These are phyloP conservation scores for Graphilbum sp. DNA, from an alignment of 2,329 filamentous ascomycete genomes.

Conservation along the genomic window DNA sequence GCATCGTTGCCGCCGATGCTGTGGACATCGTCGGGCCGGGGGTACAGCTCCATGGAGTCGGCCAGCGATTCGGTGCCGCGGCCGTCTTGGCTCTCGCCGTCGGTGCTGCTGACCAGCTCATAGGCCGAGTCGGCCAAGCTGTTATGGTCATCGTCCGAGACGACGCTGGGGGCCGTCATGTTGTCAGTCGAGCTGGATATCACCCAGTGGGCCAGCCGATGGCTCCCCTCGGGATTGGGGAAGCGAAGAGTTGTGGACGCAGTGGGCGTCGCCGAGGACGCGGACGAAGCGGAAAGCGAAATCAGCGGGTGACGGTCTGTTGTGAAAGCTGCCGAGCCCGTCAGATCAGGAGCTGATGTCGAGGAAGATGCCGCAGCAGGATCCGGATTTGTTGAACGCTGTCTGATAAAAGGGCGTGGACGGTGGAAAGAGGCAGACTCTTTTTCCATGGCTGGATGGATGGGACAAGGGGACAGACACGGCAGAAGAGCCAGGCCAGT, in stretches of 20 bases:
- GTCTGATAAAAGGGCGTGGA: no score
- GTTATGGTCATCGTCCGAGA: constrained; percentile 26
- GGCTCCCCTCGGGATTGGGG: constrained; percentile 37
- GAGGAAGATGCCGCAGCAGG: not conserved
- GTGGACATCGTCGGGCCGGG: constrained; percentile 13
- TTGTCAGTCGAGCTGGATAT: constrained; percentile 28
- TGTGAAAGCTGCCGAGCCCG: no score
- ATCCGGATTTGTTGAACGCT: no score
- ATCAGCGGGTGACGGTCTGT: not conserved
- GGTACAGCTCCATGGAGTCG: constrained; percentile 12
- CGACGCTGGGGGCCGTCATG: constrained; percentile 28
- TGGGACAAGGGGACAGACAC: not conserved
- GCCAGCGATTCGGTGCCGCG: constrained; percentile 25
- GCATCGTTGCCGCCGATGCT: constrained; percentile 17
- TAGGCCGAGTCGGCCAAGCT: constrained; percentile 39
- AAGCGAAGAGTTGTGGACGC: constrained; percentile 28
- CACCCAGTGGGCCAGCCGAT: constrained; percentile 41
- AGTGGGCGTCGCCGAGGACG: not conserved
- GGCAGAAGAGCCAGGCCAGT: not conserved
- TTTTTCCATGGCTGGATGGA: not conserved
- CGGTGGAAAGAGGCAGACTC: not conserved
- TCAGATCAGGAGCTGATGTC: not conserved
- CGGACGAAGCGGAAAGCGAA: not conserved
- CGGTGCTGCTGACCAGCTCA: constrained; percentile 36
- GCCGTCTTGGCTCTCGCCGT: constrained; percentile 36